phyloP scores from a whole-genome alignment of 306 rosid genomes.

The Betula pendula region DNA sequence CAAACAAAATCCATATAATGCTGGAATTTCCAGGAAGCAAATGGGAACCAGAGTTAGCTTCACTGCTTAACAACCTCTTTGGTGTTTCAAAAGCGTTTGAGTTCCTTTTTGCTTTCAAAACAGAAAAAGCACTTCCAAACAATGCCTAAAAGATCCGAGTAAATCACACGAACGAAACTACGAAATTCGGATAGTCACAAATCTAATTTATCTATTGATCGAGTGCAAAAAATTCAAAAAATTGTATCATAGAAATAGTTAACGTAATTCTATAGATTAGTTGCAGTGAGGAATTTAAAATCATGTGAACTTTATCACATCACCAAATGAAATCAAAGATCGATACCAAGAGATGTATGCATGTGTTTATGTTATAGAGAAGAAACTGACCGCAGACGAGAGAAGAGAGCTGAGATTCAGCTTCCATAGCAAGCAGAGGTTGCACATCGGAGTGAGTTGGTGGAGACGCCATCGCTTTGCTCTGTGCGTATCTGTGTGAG shows the following conservation, averaged over 20 bases:
- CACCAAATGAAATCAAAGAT: not conserved
- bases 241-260: not conserved
- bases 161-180: not conserved
- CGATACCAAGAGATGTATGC: slow-evolving; percentile 6
- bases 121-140: not conserved
- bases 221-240: not conserved
- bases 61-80: not conserved
- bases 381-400: slow-evolving; percentile 55
- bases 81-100: not conserved
- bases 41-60: not conserved
- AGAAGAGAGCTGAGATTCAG: slow-evolving; percentile 56
- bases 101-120: not conserved
- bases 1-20: not conserved
- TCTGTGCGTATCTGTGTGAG: not conserved
- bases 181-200: not conserved
- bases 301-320: not conserved
- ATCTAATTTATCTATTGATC: not conserved
- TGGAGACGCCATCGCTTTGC: slow-evolving; percentile 49
- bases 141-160: not conserved
- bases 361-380: not conserved
- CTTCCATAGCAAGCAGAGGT: slow-evolving; percentile 31
- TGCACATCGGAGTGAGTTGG: slow-evolving; percentile 36
- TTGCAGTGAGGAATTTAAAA: not conserved
- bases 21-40: not conserved
- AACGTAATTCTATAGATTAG: not conserved